Base-by-base conservation (phyloP, 768 basidiomycete species). In the Boletus pseudo-olivaceus region DNA sequence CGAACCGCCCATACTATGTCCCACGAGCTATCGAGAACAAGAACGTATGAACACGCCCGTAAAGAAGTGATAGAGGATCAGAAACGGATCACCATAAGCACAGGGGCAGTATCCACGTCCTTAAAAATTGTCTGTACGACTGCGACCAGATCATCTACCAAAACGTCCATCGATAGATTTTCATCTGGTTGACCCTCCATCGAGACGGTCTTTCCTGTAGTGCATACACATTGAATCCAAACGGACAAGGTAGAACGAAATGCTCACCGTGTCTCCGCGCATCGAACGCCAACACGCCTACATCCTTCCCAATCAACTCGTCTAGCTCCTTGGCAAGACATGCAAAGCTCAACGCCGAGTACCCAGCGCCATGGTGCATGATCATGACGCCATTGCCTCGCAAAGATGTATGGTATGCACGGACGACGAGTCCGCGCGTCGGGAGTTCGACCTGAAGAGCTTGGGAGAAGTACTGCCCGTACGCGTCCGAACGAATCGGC, bases 1-100 rank as follows among this genome's bases (percentile, higher is more conserved):
- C 0, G 94, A 87, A 26, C 95, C 96, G 14, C 97, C 97, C 88
- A 99, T 96, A 54, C 92, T 95, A 67, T 99, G 97, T 0, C 97
- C 97, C 9, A 97, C 79, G 7, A 97, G 80, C 88, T 92, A 48
- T 51, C 8, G 34, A n/a, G 14, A 29, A 30, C 27, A 38, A 35
- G 35, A 39, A 29, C 7, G 34, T 7, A 23, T 44, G 39, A 53
- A 40, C 32, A 53, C 7, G 40, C 32, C 19, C 47, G 26, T 29
- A 15, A 20, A 44, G 20, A 15, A 29, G 34, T 44, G 20, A 14
- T 38, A 30, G 12, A 33, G 23, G 5, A 47, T 17, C 3, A 4
- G 17, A 34, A 32, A 8, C 0, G 14, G 8, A 5, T 62, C 23
- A 95, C 93, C 59, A 98, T 68, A 12, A 98, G 65, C 0, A 84